Base-by-base conservation (phyloP, 345 rosid species). In the Balakata baccata region DNA sequence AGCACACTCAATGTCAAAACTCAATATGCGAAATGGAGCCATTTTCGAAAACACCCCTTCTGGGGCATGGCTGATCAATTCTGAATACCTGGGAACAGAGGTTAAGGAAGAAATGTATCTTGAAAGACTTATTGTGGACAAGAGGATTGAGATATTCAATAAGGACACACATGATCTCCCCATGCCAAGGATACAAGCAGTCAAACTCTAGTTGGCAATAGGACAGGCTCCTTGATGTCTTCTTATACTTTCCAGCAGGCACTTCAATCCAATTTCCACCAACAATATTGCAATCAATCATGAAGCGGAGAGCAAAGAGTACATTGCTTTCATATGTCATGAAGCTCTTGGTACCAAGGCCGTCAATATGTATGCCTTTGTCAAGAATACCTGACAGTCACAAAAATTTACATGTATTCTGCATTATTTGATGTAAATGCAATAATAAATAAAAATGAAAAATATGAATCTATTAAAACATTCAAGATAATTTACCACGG, bases 231-330 rank as follows among this genome's bases (percentile, higher is more conserved):
- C 81, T 92, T 51, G 84, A 69, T 23, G 87, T 77, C 86, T 81
- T 92, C 84, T 75, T 87, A 78, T 92, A 92, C 79, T 89, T 92
- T 22, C 94, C 96, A 83, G 87, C 78, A 67, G 97, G 90, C 52
- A 91, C 86, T 89, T 95, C 97, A 72, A 95, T 95, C 99, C 99
- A 95, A 66, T 95, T 95, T 68, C 99, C 99, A 71, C 99, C 99
- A 67, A 92, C 97, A 70, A 95, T 72, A 69, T 87, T 75, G 77
- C 94, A 81, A 73, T 92, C 98, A 74, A 92, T 87, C 99, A 95
- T 92, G 87, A 92, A 95, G 75, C 99, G 98, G 37, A 95, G 97
- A 53, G 92, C 92, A 65, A 92, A 95, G 58, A 91, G 90, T 65
- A 95, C 86, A 83, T 92, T 91, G 94, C 98, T 95, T 83, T 95